phyloP scores from a whole-genome alignment of 345 rosid species.

The Theobroma cacao region DNA sequence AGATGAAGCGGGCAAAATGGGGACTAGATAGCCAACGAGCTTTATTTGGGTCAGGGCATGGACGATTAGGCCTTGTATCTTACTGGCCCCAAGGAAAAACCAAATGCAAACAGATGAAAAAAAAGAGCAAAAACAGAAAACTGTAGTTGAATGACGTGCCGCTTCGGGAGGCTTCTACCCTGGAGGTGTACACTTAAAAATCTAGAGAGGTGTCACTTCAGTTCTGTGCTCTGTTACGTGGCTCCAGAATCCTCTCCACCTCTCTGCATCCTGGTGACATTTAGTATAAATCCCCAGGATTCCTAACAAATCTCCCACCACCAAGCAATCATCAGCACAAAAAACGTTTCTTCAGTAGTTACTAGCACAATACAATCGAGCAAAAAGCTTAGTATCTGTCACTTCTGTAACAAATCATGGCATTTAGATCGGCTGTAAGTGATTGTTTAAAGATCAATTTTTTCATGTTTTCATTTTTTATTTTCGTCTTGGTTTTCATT shows the following conservation, averaged over 20 bases:
- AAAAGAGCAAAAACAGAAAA: neutral
- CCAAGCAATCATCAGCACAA: neutral
- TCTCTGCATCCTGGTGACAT: neutral
- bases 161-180: slow-evolving; percentile 46
- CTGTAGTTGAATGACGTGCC: slow-evolving; percentile 29
- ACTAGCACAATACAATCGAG: neutral
- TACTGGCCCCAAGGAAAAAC: neutral
- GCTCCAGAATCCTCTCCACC: slow-evolving; percentile 40
- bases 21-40: neutral
- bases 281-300: neutral
- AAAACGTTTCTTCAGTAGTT: neutral
- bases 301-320: neutral
- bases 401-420: neutral
- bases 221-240: slow-evolving; percentile 21
- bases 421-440: neutral
- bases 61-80: neutral
- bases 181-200: slow-evolving; percentile 11
- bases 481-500: neutral
- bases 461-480: neutral
- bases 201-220: slow-evolving; percentile 26
- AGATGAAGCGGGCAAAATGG: neutral
- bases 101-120: neutral
- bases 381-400: neutral
- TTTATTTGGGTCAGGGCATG: neutral
- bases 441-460: too few species aligned